Evolutionary conservation across 495 filamentous ascomycete genomes (phyloP), one percentile per base, ranked within the genome.

Genomic region (Daldinia decipiens): DNA sequence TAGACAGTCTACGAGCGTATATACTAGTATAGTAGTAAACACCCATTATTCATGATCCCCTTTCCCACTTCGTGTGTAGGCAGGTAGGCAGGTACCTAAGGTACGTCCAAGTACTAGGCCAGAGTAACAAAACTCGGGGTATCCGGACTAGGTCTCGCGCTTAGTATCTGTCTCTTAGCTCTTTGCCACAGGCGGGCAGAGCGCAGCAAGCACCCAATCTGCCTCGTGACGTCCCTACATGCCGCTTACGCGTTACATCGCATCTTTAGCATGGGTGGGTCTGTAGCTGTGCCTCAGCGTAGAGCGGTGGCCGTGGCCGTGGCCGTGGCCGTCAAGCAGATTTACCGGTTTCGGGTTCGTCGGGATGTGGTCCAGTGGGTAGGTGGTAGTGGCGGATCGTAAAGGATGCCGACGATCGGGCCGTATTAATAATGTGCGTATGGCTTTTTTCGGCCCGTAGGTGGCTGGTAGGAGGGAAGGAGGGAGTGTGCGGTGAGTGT

Each of bases 211-310:
- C 43, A 24, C 8, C 9, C 1, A 47, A 47, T 47, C 19, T 9
- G 19, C 9, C 60, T 59, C 59, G 47, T 63, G 64, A 67, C 47
- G 40, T 60, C 39, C 8, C 17, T 32, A 34, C 19, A n/a, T 67
- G 52, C 43, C 19, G 62, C 68, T 62, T 71, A 67, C 43, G 45
- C 56, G 68, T 71, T 71, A 62, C 68, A 71, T 62, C 52, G 62
- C 62, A 50, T 56, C 7, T 17, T 57, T 55, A 62, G 65, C 27
- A 27, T 1, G 59, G 5, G 39, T 59, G 57, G 31, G 32, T n/a
- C 31, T 13, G 12, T 17, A 40, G 39, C 39, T 40, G n/a, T 40
- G 39, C 39, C n/a, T 17, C 39, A 40, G 39, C n/a, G 39, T 15
- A 40, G n/a, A 40, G n/a, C n/a, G 39, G 39, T 40, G 39, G 7